Conservation (phyloP, 257 asterid species). For the Solanum sejunctum region DNA sequence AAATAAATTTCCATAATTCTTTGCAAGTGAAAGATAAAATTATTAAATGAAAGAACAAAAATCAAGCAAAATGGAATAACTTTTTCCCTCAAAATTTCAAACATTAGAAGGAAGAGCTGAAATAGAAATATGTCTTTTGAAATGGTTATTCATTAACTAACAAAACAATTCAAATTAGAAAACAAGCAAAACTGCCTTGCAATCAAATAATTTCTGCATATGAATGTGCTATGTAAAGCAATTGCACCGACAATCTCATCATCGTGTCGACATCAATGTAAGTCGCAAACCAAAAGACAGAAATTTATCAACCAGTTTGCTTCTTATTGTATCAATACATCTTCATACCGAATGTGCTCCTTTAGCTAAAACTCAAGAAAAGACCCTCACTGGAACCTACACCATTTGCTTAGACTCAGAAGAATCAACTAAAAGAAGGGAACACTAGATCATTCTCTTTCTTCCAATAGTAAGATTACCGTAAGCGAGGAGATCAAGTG, state of each 20-base stretch:
- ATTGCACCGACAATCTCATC: not conserved
- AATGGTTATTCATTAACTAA: no score
- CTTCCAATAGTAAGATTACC: not conserved
- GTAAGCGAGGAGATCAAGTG: not conserved
- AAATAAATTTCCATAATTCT: not conserved
- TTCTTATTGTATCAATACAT: not conserved
- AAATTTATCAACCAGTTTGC: not conserved
- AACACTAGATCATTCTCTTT: not conserved
- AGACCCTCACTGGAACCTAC: not conserved
- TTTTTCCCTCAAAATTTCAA: not conserved
- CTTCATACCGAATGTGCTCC: not conserved
- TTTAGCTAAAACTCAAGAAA: not conserved
- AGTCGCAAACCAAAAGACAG: not conserved
- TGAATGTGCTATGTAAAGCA: not conserved
- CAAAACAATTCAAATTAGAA: not conserved
- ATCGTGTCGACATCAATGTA: not conserved
- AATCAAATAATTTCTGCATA: not conserved
- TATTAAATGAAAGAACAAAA: not conserved
- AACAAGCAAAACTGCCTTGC: not conserved
- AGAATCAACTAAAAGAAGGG: not conserved
- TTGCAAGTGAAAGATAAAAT: not conserved
- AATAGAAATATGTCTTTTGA: not conserved
- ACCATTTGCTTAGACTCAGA: not conserved
- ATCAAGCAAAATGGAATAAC: not conserved
- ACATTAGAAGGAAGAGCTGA: not conserved